Evolutionary conservation across 2,329 filamentous ascomycete species (phyloP).

Genomic region (Neurospora sp.): DNA sequence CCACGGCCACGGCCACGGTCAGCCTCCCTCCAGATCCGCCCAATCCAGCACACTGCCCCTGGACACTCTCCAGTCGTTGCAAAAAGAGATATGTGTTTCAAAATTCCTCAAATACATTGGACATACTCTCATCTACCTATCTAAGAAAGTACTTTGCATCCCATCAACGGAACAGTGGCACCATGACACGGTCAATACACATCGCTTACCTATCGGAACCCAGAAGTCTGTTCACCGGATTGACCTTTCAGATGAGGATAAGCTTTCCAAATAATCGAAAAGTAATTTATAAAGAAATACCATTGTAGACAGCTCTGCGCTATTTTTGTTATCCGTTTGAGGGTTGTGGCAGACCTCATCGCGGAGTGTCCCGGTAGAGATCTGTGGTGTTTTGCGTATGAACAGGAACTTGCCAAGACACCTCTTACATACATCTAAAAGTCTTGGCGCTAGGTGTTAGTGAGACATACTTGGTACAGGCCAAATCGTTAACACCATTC

Average conservation of each 20-base stretch:
- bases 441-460: no score
- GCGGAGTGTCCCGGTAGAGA: not conserved
- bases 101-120: not conserved
- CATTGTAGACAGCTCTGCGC: no score
- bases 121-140: fast-evolving
- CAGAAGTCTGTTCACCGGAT: not conserved
- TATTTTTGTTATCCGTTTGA: not conserved
- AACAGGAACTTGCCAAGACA: no score
- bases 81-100: not conserved
- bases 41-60: not conserved
- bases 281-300: no score
- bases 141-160: not conserved
- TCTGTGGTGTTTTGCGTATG: no score
- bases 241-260: not conserved
- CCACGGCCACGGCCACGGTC: not conserved
- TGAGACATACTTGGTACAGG: fast-evolving
- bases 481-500: not conserved
- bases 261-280: no score
- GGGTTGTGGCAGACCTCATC: not conserved
- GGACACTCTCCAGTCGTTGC: not conserved
- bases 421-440: no score
- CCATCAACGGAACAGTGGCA: not conserved
- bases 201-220: not conserved
- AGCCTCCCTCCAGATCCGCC: not conserved
- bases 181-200: not conserved